A percentile compares a stretch with the other conserved stretches of the same genome.
These are phyloP conservation scores for Theileria annulata DNA, from an alignment of 169 alveolate species.

Conservation along the genomic window DNA sequence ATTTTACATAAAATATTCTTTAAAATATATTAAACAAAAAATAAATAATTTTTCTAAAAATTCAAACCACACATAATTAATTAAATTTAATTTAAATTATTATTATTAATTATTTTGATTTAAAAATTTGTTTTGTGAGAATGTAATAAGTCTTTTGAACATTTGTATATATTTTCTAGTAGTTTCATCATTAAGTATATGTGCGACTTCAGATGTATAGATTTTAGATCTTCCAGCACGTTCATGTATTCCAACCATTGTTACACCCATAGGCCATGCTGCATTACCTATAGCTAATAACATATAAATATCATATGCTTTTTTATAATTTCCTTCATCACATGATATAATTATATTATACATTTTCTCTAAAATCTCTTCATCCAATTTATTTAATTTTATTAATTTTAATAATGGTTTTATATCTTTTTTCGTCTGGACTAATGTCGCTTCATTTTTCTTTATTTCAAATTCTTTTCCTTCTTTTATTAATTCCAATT, in stretches of 20 bases:
- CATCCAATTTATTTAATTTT: conserved; percentile 37
- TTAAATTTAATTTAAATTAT: too few relatives aligned
- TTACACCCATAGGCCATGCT: conserved; percentile 96
- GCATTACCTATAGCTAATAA: conserved; percentile 92
- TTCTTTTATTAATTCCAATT: conserved; percentile 14
- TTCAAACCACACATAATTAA: too few relatives aligned
- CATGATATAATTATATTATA: conserved; percentile 29
- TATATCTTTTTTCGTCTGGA: conserved; percentile 42
- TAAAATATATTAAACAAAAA: too few relatives aligned
- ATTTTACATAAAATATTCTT: too few relatives aligned
- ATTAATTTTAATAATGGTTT: conserved; percentile 40
- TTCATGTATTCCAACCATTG: conserved; percentile 94
- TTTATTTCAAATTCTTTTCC: conserved; percentile 38
- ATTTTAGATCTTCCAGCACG: conserved; percentile 90
- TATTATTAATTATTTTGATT: too few relatives aligned
- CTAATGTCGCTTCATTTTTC: conserved; percentile 44
- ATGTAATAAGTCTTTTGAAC: conserved; percentile 79
- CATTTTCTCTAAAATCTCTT: conserved; percentile 39
- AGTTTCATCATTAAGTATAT: conserved; percentile 91
- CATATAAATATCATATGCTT: conserved; percentile 70
- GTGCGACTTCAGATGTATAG: conserved; percentile 85
- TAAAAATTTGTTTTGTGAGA: conserved; percentile 30
- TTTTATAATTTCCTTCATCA: conserved; percentile 23
- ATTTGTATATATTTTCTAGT: conserved; percentile 87
- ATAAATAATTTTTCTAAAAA: too few relatives aligned